phyloP scores from a whole-genome alignment of 2,329 filamentous ascomycete species.

The Zymoseptoria tritici region DNA sequence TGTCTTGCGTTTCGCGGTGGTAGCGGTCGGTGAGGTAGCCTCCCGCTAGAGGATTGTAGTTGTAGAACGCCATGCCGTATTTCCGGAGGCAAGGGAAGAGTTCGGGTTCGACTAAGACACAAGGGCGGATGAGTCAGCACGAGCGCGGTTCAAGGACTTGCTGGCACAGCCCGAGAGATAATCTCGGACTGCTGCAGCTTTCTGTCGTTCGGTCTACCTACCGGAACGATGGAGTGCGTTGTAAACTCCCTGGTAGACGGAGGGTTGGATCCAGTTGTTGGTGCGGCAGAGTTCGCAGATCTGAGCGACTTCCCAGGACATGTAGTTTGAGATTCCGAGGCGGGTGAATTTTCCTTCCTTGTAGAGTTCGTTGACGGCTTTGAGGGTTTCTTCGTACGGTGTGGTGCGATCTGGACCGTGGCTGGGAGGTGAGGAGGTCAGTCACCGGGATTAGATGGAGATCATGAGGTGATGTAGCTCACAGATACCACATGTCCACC shows the following conservation, averaged over 20 bases:
- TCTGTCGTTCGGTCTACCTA: background rate
- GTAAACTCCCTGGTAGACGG: constrained; percentile 43
- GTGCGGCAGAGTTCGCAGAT: constrained; percentile 40
- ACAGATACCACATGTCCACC: constrained; percentile 67
- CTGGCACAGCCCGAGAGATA: no score
- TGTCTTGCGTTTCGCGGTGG: constrained; percentile 29
- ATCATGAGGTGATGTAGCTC: background rate
- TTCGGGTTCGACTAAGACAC: constrained; percentile 32
- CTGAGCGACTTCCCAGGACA: constrained; percentile 70
- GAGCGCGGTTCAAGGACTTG: no score
- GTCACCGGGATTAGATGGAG: background rate
- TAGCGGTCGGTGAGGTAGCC: constrained; percentile 41
- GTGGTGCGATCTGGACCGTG: constrained; percentile 53
- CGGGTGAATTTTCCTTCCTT: constrained; percentile 74
- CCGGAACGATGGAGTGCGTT: constrained; percentile 31
- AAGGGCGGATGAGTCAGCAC: background rate
- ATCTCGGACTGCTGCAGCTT: background rate
- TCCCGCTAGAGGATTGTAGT: constrained; percentile 39
- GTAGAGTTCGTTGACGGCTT: constrained; percentile 68
- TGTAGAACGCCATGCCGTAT: constrained; percentile 38
- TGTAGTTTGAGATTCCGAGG: constrained; percentile 73
- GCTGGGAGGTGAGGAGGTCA: background rate
- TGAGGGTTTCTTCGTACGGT: constrained; percentile 70
- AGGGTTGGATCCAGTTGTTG: constrained; percentile 37
- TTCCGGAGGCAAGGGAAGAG: constrained; percentile 37